These are phyloP conservation scores for Calonectria hongkongensis DNA, from an alignment of 2,329 filamentous ascomycete genomes.

Conservation along the genomic window DNA sequence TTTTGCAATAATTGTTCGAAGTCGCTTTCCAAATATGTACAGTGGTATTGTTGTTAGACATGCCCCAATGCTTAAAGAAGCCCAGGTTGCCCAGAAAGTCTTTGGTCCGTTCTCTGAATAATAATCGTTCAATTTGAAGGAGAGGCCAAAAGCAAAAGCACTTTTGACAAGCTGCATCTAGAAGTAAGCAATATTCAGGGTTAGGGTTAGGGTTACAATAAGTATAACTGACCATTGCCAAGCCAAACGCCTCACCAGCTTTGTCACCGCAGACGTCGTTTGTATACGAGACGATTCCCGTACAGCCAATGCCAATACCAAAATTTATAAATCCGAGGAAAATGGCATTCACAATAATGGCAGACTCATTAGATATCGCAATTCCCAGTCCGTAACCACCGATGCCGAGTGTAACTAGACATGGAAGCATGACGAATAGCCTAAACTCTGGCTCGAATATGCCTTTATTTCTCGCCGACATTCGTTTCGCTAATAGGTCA, in stretches of 20 bases:
- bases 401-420: slow-evolving; percentile 15
- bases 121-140: slow-evolving; percentile 28
- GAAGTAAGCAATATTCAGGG: background rate
- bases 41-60: slow-evolving; percentile 17
- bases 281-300: slow-evolving; percentile 24
- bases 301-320: slow-evolving; percentile 27
- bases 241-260: slow-evolving; percentile 25
- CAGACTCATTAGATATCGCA: background rate
- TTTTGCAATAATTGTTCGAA: background rate
- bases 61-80: slow-evolving; percentile 2
- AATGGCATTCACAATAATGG: background rate
- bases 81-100: slow-evolving; percentile 30
- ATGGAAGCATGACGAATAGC: slow-evolving; percentile 8
- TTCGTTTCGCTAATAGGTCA: background rate
- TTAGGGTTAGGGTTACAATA: background rate
- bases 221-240: slow-evolving; percentile 19
- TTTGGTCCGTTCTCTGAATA: slow-evolving; percentile 4
- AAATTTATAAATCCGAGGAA: slow-evolving; percentile 28
- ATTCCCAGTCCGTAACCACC: slow-evolving; percentile 22
- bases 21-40: slow-evolving; percentile 25
- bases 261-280: slow-evolving; percentile 25
- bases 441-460: slow-evolving; percentile 30
- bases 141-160: slow-evolving; percentile 27
- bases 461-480: slow-evolving; percentile 14
- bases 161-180: slow-evolving; percentile 23